Conservation (phyloP, 768 basidiomycete species). For the Leccinum variicolor region DNA sequence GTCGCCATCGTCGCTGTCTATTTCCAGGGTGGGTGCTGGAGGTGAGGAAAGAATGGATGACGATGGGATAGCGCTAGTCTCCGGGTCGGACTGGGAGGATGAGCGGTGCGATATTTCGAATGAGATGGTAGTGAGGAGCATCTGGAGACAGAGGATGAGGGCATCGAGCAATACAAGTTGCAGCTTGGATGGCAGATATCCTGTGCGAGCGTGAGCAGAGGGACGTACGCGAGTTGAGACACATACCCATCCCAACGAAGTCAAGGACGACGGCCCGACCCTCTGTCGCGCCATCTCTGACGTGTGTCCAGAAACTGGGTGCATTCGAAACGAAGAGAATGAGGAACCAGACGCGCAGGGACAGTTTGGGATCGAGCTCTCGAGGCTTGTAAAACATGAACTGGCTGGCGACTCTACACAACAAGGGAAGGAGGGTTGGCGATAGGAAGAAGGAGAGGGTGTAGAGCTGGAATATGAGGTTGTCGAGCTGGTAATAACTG, state of each 20-base stretch:
- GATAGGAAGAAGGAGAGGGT: conserved; percentile 75
- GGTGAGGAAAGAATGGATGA: conserved; percentile 23
- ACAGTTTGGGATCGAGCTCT: conserved; percentile 59
- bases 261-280: conserved; percentile 69
- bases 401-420: conserved; percentile 53
- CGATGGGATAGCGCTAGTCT: conserved; percentile 32
- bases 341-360: conserved; percentile 67
- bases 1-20: conserved; percentile 15
- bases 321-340: conserved; percentile 57
- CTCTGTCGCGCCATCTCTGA: conserved; percentile 46
- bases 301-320: conserved; percentile 61
- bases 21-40: conserved; percentile 25
- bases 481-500: conserved; percentile 51
- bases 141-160: conserved; percentile 63
- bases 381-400: conserved; percentile 64
- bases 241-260: conserved; percentile 75
- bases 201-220: conserved; percentile 32
- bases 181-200: conserved; percentile 57
- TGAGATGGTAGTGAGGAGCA: conserved; percentile 62
- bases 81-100: conserved; percentile 39
- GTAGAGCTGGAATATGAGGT: conserved; percentile 68
- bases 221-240: neutral
- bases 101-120: conserved; percentile 53
- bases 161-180: conserved; percentile 67
- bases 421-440: conserved; percentile 47